Percentiles rank a stretch among this genome's conserved stretches.
These are phyloP conservation scores for Cicer judaicum DNA, from an alignment of 306 rosid species.

Conservation along the genomic window DNA sequence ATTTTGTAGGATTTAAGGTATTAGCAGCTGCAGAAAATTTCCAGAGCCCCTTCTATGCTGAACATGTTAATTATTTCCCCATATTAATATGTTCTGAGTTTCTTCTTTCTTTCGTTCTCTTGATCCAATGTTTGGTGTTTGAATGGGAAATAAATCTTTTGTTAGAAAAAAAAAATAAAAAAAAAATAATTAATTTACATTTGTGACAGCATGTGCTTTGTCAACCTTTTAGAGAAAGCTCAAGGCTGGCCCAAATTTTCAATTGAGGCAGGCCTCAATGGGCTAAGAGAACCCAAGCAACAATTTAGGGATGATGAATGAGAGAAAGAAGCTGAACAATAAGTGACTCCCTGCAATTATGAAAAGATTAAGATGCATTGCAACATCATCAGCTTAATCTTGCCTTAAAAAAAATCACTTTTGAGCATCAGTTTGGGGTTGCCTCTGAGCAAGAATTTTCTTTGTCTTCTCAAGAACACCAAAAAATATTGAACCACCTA, in stretches of 20 bases:
- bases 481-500: slow-evolving; percentile 85
- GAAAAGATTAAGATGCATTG: slow-evolving; percentile 1
- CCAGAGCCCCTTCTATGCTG: not conserved
- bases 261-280: slow-evolving; percentile 13
- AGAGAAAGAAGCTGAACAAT: slow-evolving; percentile 16
- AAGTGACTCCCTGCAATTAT: slow-evolving; percentile 27
- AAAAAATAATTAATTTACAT: not conserved
- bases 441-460: slow-evolving; percentile 62
- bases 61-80: too few species aligned
- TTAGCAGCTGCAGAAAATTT: not conserved
- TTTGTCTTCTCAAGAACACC: slow-evolving; percentile 78
- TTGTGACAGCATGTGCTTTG: not conserved
- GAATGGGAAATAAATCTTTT: slow-evolving; percentile 2
- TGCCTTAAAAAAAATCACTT: slow-evolving; percentile 31
- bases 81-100: not conserved
- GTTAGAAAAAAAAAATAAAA: not conserved
- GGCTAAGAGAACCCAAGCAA: not conserved
- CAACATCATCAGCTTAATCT: slow-evolving; percentile 28
- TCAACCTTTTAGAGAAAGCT: not conserved
- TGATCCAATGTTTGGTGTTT: not conserved
- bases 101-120: not conserved
- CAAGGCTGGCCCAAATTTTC: not conserved
- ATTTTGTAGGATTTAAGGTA: not conserved
- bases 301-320: slow-evolving; percentile 27
- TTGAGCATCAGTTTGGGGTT: slow-evolving; percentile 35